phyloP scores from a whole-genome alignment of 1,284 basidiomycete genomes.

The Tetrapyrgos nigripes region DNA sequence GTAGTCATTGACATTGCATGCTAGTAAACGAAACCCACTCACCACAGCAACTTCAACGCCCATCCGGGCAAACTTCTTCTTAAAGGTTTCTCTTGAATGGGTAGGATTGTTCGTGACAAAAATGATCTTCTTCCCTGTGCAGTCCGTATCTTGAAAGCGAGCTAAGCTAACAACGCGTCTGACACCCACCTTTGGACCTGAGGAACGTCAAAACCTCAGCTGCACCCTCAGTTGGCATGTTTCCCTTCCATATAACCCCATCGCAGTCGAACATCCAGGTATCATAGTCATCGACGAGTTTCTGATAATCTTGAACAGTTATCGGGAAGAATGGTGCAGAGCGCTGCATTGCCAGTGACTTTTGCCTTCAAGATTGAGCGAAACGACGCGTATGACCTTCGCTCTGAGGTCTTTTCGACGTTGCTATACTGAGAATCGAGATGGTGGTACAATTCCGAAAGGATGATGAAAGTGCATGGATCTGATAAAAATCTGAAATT shows the following conservation, averaged over 20 bases:
- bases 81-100: constrained; percentile 88
- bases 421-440: too few relatives aligned
- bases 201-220: constrained; percentile 75
- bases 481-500: not conserved
- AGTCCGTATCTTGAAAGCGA: constrained; percentile 10
- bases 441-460: too few relatives aligned
- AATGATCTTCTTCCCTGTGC: constrained; percentile 89
- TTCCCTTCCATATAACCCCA: constrained; percentile 92
- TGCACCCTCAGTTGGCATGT: constrained; percentile 79
- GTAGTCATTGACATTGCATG: constrained; percentile 6
- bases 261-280: constrained; percentile 98
- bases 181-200: constrained; percentile 63
- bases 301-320: constrained; percentile 51
- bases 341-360: not conserved
- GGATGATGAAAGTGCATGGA: not conserved
- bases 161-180: not conserved
- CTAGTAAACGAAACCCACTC: constrained; percentile 38
- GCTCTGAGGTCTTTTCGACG: too few relatives aligned
- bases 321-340: not conserved
- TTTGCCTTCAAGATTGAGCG: too few relatives aligned
- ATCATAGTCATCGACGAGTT: constrained; percentile 80
- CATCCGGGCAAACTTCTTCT: constrained; percentile 89
- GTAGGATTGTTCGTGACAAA: constrained; percentile 99
- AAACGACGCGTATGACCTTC: too few relatives aligned
- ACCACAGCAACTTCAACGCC: constrained; percentile 89